These are phyloP conservation scores for Pseudonitzschia multiseries DNA, from an alignment of 108 stramenopile genomes.

Conservation along the genomic window DNA sequence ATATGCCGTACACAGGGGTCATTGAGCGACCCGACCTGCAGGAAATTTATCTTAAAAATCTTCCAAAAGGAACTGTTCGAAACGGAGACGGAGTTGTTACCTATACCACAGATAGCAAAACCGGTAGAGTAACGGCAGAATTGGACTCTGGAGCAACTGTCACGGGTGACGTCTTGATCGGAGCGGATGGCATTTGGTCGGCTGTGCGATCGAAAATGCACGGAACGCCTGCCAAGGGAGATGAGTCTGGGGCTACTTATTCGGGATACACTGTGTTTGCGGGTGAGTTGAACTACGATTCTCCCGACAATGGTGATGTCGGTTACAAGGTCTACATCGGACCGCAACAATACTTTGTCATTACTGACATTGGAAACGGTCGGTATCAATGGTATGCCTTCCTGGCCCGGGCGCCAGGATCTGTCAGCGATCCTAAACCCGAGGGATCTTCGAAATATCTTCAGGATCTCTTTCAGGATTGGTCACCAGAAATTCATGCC, in stretches of 20 bases:
- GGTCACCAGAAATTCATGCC: conserved; percentile 65
- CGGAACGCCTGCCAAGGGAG: conserved; percentile 40
- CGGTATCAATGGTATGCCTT: conserved; percentile 83
- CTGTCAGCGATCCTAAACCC: conserved; percentile 50
- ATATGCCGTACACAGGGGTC: conserved; percentile 76
- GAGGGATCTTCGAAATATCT: conserved; percentile 58
- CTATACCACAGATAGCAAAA: conserved; percentile 37
- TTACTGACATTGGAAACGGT: conserved; percentile 77
- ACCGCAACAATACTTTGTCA: conserved; percentile 75
- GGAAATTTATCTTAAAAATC: conserved; percentile 57
- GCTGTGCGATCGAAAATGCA: conserved; percentile 66
- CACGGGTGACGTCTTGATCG: conserved; percentile 66
- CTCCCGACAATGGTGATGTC: conserved; percentile 62
- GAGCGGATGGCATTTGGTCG: conserved; percentile 83
- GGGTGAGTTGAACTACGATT: conserved; percentile 62
- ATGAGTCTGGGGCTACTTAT: conserved; percentile 60
- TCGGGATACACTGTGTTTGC: conserved; percentile 79
- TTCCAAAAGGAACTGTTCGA: conserved; percentile 40
- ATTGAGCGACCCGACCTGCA: conserved; percentile 81
- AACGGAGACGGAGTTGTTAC: conserved; percentile 55
- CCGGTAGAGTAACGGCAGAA: conserved; percentile 40
- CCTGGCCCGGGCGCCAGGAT: conserved; percentile 57
- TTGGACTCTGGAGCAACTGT: conserved; percentile 45
- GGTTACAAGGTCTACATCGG: conserved; percentile 87
- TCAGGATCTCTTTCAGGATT: conserved; percentile 57